These are phyloP conservation scores for Rhodosporidiobolus sp. DNA, from an alignment of 768 basidiomycete genomes.

Conservation along the genomic window DNA sequence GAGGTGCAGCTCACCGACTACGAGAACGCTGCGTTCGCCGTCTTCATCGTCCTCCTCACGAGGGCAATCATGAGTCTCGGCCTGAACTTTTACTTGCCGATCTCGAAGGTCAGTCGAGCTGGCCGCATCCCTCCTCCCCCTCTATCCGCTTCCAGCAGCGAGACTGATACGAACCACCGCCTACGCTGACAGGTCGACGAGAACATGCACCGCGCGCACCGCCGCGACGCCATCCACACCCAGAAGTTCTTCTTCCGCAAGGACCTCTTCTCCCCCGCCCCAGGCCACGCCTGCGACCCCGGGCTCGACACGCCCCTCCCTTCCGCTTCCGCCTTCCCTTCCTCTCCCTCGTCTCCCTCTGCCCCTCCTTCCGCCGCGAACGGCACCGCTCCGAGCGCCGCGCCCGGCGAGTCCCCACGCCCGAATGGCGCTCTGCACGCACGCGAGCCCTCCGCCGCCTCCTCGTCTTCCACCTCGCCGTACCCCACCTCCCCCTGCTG, in stretches of 20 bases:
- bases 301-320: slow-evolving; percentile 2
- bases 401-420: background rate
- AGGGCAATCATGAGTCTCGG: slow-evolving; percentile 87
- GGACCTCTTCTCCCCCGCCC: slow-evolving; percentile 59
- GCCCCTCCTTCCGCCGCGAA: background rate
- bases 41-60: slow-evolving; percentile 91
- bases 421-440: slow-evolving; percentile 1
- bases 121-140: background rate
- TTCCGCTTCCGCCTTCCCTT: slow-evolving; percentile 16
- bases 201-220: slow-evolving; percentile 89
- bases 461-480: background rate
- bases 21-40: slow-evolving; percentile 94
- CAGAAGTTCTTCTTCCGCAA: slow-evolving; percentile 87
- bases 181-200: slow-evolving; percentile 73
- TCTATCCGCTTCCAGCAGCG: background rate
- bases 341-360: slow-evolving; percentile 26
- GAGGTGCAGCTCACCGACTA: slow-evolving; percentile 99
- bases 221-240: slow-evolving; percentile 68
- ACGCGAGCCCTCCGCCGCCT: slow-evolving; percentile 16
- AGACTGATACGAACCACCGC: background rate
- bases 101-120: slow-evolving; percentile 70
- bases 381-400: background rate
- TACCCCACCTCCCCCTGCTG: slow-evolving; percentile 5
- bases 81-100: slow-evolving; percentile 92
- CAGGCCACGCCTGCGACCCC: slow-evolving; percentile 29